phyloP scores from a whole-genome alignment of 805 yeast species.

The Saccharomyces jurei region DNA sequence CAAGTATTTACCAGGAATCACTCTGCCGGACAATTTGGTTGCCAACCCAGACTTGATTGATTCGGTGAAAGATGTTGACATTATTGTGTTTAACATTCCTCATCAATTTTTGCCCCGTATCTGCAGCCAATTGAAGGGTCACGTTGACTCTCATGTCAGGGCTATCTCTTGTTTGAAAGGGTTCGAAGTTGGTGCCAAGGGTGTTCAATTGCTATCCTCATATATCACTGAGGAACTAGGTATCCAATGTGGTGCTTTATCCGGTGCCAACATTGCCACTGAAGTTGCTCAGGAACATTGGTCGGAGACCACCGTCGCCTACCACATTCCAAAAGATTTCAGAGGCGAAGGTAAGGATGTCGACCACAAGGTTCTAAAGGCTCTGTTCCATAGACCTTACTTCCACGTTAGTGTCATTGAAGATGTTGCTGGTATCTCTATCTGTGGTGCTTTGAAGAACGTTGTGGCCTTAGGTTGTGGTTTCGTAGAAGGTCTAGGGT shows the following conservation, averaged over 20 bases:
- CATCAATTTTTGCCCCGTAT: conserved; percentile 87
- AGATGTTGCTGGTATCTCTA: conserved; percentile 92
- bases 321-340: conserved; percentile 58
- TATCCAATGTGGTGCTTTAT: conserved; percentile 88
- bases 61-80: conserved; percentile 74
- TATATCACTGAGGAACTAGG: conserved; percentile 74
- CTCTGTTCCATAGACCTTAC: conserved; percentile 92
- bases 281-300: conserved; percentile 93
- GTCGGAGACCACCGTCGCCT: conserved; percentile 97
- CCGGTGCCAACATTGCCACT: conserved; percentile 95
- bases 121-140: conserved; percentile 67
- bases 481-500: conserved; percentile 92
- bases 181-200: conserved; percentile 76
- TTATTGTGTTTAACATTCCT: conserved; percentile 89
- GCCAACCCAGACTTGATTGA: conserved; percentile 81
- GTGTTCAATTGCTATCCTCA: conserved; percentile 75
- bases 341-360: conserved; percentile 42
- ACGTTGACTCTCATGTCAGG: conserved; percentile 60
- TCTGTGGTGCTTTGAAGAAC: conserved; percentile 95
- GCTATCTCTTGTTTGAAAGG: conserved; percentile 97
- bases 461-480: conserved; percentile 96
- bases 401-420: conserved; percentile 91
- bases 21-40: conserved; percentile 73
- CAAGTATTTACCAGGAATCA: conserved; percentile 83
- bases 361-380: conserved; percentile 63